Base-by-base conservation (phyloP, 352 stramenopile genomes). In the Bremia lactucae region DNA sequence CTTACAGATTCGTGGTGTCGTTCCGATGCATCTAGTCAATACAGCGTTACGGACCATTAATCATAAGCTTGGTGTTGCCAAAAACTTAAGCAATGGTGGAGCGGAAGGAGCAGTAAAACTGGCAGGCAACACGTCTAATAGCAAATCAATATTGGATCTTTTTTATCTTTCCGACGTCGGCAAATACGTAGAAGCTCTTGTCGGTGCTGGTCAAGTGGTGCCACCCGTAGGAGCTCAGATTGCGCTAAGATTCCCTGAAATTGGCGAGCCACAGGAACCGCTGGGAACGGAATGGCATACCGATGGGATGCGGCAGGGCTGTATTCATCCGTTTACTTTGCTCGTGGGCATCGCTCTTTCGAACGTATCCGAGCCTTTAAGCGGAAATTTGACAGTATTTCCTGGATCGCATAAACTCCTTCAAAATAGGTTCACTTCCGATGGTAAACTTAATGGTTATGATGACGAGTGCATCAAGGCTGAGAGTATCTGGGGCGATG, bases 211-310 rank as follows among this genome's bases (percentile, higher is more conserved):
- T 29, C 54, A 70, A 48, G 60, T 83, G 9, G 61, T 59, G 6
- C 36, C 64, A 9, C 72, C 72, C 0, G 65, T 65, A 39, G 74
- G 71, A 43, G 72, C 59, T 4, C 77, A 90, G 36, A 80, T 87
- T 25, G 77, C 77, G 1, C 45, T 90, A 42, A 66, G 77, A 4
- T 90, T 87, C 37, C 77, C 77, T 0, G 72, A 87, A 25, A 52
- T 90, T 7, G 72, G 74, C 1, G 60, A 72, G 16, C 59, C 65
- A 13, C 65, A 75, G 1, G 70, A 90, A 10, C 74, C 70, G 4
- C 35, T 57, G 6, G 77, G 77, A 11, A 86, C 70, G 2, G 74
- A 90, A 49, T 90, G 77, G 77, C 77, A 90, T 57, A 90, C 72
- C 14, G 77, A 87, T 35, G 77, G 74, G 22, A 86, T 90, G 77